Conservation (phyloP, 1,284 basidiomycete species). For the Ceratobasidium theobromae region DNA sequence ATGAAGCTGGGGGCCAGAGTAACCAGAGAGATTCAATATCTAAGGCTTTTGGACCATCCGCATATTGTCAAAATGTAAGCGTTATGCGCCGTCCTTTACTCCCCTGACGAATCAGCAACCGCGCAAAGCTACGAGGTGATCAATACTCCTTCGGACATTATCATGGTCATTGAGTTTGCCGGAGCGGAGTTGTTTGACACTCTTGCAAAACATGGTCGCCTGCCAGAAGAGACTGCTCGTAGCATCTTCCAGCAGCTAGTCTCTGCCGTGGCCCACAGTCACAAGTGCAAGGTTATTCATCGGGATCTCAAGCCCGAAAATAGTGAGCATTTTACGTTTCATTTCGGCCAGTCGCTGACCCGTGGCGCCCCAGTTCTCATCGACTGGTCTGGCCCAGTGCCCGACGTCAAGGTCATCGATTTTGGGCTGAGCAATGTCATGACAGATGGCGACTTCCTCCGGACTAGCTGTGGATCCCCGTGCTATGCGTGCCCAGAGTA, state of each 20-base stretch:
- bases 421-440: conserved; percentile 84
- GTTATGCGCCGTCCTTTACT: conserved; percentile 5
- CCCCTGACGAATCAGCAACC: neutral
- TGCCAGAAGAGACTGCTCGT: conserved; percentile 81
- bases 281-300: conserved; percentile 92
- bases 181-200: conserved; percentile 95
- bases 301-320: conserved; percentile 96
- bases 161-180: conserved; percentile 93
- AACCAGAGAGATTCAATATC: conserved; percentile 95
- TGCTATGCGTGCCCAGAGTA: conserved; percentile 92
- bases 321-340: conserved; percentile 37
- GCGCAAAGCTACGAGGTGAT: conserved; percentile 86
- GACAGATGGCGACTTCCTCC: conserved; percentile 91
- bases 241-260: conserved; percentile 97
- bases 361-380: conserved; percentile 21
- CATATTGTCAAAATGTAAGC: conserved; percentile 94
- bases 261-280: conserved; percentile 92
- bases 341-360: neutral
- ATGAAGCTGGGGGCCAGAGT: conserved; percentile 91
- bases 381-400: conserved; percentile 47
- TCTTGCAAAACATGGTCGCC: conserved; percentile 85
- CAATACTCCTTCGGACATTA: conserved; percentile 88
- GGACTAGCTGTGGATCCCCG: conserved; percentile 92
- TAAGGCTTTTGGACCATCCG: conserved; percentile 86
- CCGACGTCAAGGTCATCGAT: conserved; percentile 88